A percentile compares a stretch with the other conserved stretches of the same genome.
Evolutionary conservation across 2,329 filamentous ascomycete genomes (phyloP).

Genomic region (Calonectria multiphialidica): DNA sequence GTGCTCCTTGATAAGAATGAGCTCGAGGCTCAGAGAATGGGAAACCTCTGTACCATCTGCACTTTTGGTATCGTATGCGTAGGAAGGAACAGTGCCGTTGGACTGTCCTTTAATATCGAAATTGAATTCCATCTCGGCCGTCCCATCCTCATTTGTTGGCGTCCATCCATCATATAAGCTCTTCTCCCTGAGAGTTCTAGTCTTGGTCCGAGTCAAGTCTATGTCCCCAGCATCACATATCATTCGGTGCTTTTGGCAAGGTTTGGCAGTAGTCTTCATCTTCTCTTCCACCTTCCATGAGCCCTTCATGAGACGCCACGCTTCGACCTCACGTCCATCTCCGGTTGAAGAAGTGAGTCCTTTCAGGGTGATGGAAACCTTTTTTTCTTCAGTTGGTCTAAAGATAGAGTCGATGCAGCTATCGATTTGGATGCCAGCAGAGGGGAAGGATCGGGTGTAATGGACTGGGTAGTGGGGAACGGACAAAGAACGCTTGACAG

Average conservation of each 20-base stretch:
- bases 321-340: conserved; percentile 73
- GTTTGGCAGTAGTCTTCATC: conserved; percentile 78
- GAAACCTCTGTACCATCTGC: conserved; percentile 81
- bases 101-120: conserved; percentile 53
- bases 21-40: conserved; percentile 88
- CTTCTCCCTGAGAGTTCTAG: conserved; percentile 80
- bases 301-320: conserved; percentile 89
- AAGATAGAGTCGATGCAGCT: conserved; percentile 84
- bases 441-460: conserved; percentile 79
- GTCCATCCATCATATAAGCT: conserved; percentile 92
- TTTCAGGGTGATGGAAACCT: conserved; percentile 21
- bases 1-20: conserved; percentile 94
- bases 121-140: conserved; percentile 73
- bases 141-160: conserved; percentile 65
- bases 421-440: conserved; percentile 88
- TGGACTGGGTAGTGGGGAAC: conserved; percentile 81
- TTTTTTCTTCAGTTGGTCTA: conserved; percentile 82
- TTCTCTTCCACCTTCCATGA: conserved; percentile 94
- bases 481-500: conserved; percentile 81
- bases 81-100: conserved; percentile 59
- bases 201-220: conserved; percentile 64
- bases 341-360: conserved; percentile 79
- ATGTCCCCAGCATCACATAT: not conserved
- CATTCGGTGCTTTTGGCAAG: conserved; percentile 77
- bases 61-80: conserved; percentile 81